These are phyloP conservation scores for Ananas comosus DNA, from an alignment of 176 grass and related monocot species.

Conservation along the genomic window DNA sequence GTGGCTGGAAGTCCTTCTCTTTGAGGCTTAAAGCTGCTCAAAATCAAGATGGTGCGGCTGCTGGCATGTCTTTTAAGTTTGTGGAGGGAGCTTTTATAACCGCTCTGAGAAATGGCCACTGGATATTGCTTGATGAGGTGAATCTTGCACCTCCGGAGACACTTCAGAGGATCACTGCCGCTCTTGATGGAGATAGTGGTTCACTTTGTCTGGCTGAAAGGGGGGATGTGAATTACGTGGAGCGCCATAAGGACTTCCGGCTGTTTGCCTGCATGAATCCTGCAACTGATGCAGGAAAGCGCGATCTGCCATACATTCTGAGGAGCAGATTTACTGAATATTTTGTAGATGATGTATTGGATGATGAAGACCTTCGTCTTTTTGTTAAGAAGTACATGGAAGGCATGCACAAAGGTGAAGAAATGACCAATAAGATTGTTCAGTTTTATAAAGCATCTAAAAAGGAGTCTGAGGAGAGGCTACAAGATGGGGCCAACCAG, in stretches of 20 bases:
- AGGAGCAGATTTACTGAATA: constrained; percentile 93
- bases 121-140: constrained; percentile 98
- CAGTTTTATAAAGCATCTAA: constrained; percentile 78
- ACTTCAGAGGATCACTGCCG: constrained; percentile 87
- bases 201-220: constrained; percentile 89
- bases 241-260: constrained; percentile 66
- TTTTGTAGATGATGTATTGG: constrained; percentile 89
- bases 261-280: constrained; percentile 99
- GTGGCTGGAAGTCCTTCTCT: constrained; percentile 58
- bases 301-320: constrained; percentile 71
- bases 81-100: constrained; percentile 88
- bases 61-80: constrained; percentile 72
- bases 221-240: constrained; percentile 77
- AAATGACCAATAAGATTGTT: constrained; percentile 52
- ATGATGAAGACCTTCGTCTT: constrained; percentile 69
- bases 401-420: constrained; percentile 28
- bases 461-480: constrained; percentile 60
- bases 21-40: constrained; percentile 36
- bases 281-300: constrained; percentile 89
- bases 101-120: constrained; percentile 75
- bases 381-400: constrained; percentile 84
- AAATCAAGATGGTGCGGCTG: constrained; percentile 40
- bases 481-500: constrained; percentile 93
- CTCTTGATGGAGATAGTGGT: constrained; percentile 72
- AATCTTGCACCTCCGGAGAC: constrained; percentile 97